phyloP scores from a whole-genome alignment of 225 moss, liverwort and hornwort genomes.

The Physcomitrellopsis africana region DNA sequence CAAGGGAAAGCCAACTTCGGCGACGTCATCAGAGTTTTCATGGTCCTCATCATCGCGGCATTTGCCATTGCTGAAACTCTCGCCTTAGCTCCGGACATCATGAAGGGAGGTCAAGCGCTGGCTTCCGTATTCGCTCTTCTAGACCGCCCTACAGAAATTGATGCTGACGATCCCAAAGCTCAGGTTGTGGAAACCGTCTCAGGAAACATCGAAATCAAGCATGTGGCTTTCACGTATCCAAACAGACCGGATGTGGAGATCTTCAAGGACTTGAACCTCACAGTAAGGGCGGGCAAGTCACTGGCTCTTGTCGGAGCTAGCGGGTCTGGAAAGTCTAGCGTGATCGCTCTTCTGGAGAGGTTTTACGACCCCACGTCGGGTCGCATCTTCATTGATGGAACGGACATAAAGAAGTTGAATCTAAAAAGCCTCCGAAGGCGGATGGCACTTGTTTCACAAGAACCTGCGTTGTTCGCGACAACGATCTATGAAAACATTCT shows the following conservation, averaged over 20 bases:
- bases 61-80: constrained; percentile 64
- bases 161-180: constrained; percentile 41
- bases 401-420: constrained; percentile 45
- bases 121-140: constrained; percentile 52
- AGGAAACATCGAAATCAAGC: constrained; percentile 52
- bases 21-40: constrained; percentile 48
- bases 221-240: constrained; percentile 48
- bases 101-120: constrained; percentile 56
- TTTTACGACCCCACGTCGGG: constrained; percentile 57
- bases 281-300: constrained; percentile 46
- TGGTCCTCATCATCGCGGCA: constrained; percentile 63
- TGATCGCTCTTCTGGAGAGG: constrained; percentile 53
- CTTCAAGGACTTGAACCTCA: constrained; percentile 47
- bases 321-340: constrained; percentile 55
- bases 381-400: constrained; percentile 43
- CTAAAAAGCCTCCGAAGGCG: constrained; percentile 41
- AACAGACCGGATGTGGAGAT: constrained; percentile 54
- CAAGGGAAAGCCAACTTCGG: constrained; percentile 34
- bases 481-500: constrained; percentile 61
- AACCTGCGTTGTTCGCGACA: constrained; percentile 57
- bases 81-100: constrained; percentile 50
- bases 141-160: constrained; percentile 55
- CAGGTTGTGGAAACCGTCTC: constrained; percentile 34
- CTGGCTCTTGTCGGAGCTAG: constrained; percentile 58
- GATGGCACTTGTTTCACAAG: constrained; percentile 57